Evolutionary conservation across 257 asterid genomes (phyloP).

Genomic region (Rauvolfia tetraphylla): DNA sequence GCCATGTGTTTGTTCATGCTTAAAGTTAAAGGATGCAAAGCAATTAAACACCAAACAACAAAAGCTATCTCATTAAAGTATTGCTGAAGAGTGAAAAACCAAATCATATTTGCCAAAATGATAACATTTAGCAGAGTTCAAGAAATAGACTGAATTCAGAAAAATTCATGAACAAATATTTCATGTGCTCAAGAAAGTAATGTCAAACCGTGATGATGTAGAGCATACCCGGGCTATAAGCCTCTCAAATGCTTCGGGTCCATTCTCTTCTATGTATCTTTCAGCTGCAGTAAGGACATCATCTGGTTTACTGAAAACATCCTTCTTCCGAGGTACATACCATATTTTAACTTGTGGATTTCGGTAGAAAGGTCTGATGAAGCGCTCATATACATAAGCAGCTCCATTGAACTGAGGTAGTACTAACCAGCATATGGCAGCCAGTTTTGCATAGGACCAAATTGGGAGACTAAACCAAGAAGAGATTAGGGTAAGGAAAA

Average conservation of each 20-base stretch:
- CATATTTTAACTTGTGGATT: conserved; percentile 72
- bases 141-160: neutral
- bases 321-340: conserved; percentile 63
- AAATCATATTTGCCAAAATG: too few species aligned
- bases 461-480: conserved; percentile 61
- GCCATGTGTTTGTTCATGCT: neutral
- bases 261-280: conserved; percentile 68
- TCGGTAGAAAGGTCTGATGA: conserved; percentile 73
- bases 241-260: conserved; percentile 84
- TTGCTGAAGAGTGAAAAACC: neutral
- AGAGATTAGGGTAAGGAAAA: neutral
- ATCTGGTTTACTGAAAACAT: conserved; percentile 63
- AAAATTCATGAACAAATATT: neutral
- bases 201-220: neutral
- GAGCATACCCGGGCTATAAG: conserved; percentile 63
- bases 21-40: neutral
- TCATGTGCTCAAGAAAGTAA: neutral
- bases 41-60: neutral
- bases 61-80: neutral
- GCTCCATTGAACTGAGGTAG: conserved; percentile 91
- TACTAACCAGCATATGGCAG: conserved; percentile 79
- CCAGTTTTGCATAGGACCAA: conserved; percentile 75
- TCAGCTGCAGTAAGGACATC: conserved; percentile 78
- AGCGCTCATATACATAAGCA: conserved; percentile 66
- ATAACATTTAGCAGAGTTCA: neutral